Percentiles rank a stretch among this genome's conserved stretches.
Evolutionary conservation across 495 filamentous ascomycete species (phyloP).

Genomic region (Hypoxylon rickii): DNA sequence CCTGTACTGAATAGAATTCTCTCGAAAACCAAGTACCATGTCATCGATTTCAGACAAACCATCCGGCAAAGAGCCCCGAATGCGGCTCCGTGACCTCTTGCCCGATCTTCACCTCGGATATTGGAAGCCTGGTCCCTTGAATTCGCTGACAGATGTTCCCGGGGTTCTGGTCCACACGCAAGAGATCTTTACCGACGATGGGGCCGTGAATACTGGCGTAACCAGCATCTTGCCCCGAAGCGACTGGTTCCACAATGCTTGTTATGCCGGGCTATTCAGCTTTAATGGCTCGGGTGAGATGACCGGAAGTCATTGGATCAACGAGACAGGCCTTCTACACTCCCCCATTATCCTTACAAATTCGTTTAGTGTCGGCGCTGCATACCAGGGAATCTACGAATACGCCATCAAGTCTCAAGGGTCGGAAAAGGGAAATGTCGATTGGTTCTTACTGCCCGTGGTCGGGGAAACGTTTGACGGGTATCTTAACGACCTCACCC

Average conservation of each 20-base stretch:
- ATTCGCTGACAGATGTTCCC: conserved; percentile 57
- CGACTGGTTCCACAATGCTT: conserved; percentile 53
- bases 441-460: conserved; percentile 55
- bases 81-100: conserved; percentile 49
- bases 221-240: conserved; percentile 56
- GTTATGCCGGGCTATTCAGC: conserved; percentile 54
- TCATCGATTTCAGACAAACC: conserved; percentile 12
- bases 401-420: conserved; percentile 49
- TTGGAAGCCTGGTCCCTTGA: conserved; percentile 48
- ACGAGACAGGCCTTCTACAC: conserved; percentile 55
- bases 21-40: conserved; percentile 6
- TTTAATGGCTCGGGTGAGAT: conserved; percentile 62
- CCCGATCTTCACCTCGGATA: conserved; percentile 45
- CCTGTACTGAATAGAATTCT: neutral
- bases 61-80: conserved; percentile 18
- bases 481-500: conserved; percentile 50
- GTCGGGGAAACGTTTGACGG: conserved; percentile 61
- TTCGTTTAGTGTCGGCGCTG: conserved; percentile 53
- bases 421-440: conserved; percentile 38
- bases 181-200: conserved; percentile 43
- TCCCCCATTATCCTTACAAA: conserved; percentile 59
- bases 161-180: conserved; percentile 55
- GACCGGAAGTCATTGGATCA: conserved; percentile 58
- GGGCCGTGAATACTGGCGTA: conserved; percentile 53
- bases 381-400: conserved; percentile 54